Conservation (phyloP, 169 alveolate species). For the Plasmodium adleri region DNA sequence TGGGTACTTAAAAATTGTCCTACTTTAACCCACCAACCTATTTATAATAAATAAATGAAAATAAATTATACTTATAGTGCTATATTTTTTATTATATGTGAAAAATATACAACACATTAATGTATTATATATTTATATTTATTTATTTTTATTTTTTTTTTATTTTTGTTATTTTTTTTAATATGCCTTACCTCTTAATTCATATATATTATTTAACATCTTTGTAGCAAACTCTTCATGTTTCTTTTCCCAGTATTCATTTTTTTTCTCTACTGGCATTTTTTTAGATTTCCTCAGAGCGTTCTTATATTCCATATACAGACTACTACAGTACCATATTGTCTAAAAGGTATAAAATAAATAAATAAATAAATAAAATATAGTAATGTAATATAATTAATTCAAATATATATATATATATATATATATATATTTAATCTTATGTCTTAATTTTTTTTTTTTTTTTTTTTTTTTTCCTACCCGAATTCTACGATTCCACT, state of each 20-base stretch:
- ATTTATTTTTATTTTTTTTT: background rate
- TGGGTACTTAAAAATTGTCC: constrained; percentile 94
- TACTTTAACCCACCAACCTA: constrained; percentile 95
- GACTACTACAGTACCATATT: constrained; percentile 89
- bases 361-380: too few species aligned
- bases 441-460: background rate
- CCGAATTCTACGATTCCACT: constrained; percentile 69
- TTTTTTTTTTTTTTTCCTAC: constrained; percentile 6
- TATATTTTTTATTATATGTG: too few species aligned
- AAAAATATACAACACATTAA: too few species aligned
- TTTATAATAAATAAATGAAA: background rate
- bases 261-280: constrained; percentile 84
- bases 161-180: background rate
- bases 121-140: too few species aligned
- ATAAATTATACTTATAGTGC: too few species aligned
- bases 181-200: constrained; percentile 82
- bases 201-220: constrained; percentile 89
- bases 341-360: constrained; percentile 76
- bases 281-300: constrained; percentile 86
- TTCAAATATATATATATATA: too few species aligned
- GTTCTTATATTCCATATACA: constrained; percentile 87
- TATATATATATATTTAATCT: constrained; percentile 11
- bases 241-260: constrained; percentile 91
- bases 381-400: too few species aligned
- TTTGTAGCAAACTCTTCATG: constrained; percentile 91